These are phyloP conservation scores for Carex sylvatica DNA, from an alignment of 202 grass and related monocot genomes.

Conservation along the genomic window DNA sequence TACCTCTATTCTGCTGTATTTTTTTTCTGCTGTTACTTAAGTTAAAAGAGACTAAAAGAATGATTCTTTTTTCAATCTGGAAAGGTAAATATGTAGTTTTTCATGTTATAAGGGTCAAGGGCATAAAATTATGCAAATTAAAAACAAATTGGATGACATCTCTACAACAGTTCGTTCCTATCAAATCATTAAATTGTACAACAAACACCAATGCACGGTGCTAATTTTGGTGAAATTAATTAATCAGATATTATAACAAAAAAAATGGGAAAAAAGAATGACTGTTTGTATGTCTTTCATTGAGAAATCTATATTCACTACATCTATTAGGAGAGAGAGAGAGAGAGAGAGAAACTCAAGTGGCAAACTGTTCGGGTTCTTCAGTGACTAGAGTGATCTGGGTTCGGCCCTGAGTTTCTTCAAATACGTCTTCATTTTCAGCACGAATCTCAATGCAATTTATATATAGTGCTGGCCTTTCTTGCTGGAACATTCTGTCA, in stretches of 20 bases:
- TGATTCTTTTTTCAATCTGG: background rate
- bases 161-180: background rate
- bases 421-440: constrained; percentile 27
- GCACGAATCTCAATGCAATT: constrained; percentile 61
- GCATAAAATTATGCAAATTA: background rate
- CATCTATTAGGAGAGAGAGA: background rate
- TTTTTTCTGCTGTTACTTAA: background rate
- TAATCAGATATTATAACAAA: background rate
- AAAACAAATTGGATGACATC: background rate
- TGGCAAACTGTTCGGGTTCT: constrained; percentile 34
- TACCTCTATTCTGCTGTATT: background rate
- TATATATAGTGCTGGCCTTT: constrained; percentile 61
- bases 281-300: background rate
- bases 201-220: background rate
- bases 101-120: background rate
- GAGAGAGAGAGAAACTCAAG: background rate
- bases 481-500: constrained; percentile 77
- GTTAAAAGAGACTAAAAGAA: background rate
- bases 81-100: background rate
- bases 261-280: background rate
- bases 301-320: background rate
- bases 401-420: constrained; percentile 45
- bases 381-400: constrained; percentile 42
- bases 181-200: background rate
- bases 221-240: background rate